Evolutionary conservation across 495 filamentous ascomycete genomes (phyloP).

Genomic region (Annulohypoxylon stygium): DNA sequence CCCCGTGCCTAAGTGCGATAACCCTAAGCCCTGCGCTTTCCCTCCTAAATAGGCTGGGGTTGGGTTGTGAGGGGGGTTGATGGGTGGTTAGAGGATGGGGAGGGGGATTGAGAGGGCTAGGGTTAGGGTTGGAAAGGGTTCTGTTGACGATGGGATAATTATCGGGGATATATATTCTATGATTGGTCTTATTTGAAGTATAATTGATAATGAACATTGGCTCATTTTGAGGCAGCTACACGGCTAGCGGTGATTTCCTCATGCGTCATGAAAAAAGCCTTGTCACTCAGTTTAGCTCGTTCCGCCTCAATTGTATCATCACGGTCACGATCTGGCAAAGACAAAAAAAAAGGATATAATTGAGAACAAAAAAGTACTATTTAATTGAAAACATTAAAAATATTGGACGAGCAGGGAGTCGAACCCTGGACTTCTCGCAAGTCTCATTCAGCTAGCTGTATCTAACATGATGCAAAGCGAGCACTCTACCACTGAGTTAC

Average conservation of each 20-base stretch:
- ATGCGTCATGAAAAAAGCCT: no score
- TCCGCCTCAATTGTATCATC: no score
- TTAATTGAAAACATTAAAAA: conserved; percentile 14
- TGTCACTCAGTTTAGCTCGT: no score
- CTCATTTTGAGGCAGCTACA: no score
- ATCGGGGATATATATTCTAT: no score
- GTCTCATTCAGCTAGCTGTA: background rate
- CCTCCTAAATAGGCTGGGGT: background rate
- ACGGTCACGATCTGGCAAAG: background rate
- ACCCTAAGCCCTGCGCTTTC: background rate
- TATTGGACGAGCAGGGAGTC: conserved; percentile 47
- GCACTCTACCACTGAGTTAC: conserved; percentile 51
- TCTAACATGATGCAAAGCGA: conserved; percentile 43
- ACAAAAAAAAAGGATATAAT: background rate
- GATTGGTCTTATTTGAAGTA: no score
- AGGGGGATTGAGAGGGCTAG: no score
- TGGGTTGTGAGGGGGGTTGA: background rate
- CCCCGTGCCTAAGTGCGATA: background rate
- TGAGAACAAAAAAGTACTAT: background rate
- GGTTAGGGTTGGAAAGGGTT: background rate
- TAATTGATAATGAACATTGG: no score
- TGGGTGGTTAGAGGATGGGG: no score
- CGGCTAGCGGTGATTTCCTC: no score
- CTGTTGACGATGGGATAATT: background rate
- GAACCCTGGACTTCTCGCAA: conserved; percentile 50